Percentiles rank a stretch among this genome's conserved stretches.
phyloP scores from a whole-genome alignment of 495 filamentous ascomycete genomes.

The Penicillium parvum region DNA sequence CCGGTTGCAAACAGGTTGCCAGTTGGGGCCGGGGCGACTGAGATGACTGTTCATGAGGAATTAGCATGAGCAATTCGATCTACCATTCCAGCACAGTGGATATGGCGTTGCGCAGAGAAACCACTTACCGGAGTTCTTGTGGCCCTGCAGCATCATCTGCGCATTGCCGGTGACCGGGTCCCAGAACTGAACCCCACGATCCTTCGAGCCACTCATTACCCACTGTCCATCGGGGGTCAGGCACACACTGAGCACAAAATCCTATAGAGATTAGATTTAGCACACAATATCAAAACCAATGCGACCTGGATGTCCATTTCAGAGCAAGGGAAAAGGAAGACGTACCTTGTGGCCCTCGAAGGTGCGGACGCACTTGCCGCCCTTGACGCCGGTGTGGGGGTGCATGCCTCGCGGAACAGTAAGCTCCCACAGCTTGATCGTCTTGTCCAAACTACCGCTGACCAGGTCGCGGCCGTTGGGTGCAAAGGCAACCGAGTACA shows the following conservation, averaged over 20 bases:
- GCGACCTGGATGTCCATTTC: too few species aligned
- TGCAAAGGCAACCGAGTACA: constrained; percentile 90
- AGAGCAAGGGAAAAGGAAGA: constrained; percentile 11
- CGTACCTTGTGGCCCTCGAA: constrained; percentile 88
- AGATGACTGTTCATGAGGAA: constrained; percentile 58
- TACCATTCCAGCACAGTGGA: background rate
- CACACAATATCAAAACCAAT: background rate
- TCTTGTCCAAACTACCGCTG: constrained; percentile 86
- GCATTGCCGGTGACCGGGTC: constrained; percentile 81
- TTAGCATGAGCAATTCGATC: constrained; percentile 3
- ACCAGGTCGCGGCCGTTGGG: constrained; percentile 84
- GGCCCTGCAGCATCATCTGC: constrained; percentile 89
- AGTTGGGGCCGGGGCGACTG: constrained; percentile 77
- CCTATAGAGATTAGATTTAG: too few species aligned
- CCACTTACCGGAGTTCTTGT: constrained; percentile 75
- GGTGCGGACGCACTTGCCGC: constrained; percentile 78
- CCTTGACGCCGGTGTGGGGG: constrained; percentile 59
- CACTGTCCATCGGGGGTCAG: constrained; percentile 82
- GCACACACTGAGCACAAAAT: constrained; percentile 87
- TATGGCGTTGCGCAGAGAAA: too few species aligned
- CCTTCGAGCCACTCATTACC: constrained; percentile 90
- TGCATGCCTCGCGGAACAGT: constrained; percentile 61
- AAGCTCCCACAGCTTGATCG: constrained; percentile 94
- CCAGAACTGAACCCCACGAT: constrained; percentile 91
- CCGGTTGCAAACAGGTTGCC: constrained; percentile 81